Evolutionary conservation across 2,329 filamentous ascomycete species (phyloP).

Genomic region (Stachybotrys chartarum): DNA sequence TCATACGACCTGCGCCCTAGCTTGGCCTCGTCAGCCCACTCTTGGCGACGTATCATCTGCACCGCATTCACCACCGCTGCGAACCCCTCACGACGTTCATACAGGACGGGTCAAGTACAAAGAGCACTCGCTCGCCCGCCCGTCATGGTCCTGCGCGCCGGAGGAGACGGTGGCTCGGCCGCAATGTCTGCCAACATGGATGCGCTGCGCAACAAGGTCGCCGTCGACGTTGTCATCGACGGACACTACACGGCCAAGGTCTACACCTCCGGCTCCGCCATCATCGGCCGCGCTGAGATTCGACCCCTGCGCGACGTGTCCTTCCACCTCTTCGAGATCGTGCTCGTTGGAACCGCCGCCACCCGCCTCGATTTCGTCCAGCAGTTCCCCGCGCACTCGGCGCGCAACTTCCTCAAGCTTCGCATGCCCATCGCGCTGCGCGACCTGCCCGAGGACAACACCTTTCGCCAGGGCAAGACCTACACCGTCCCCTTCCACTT

Average conservation of each 20-base stretch:
- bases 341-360: slow-evolving; percentile 42
- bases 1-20: neutral
- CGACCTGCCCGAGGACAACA: slow-evolving; percentile 36
- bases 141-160: neutral
- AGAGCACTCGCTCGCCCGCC: neutral
- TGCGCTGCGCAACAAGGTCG: slow-evolving; percentile 18
- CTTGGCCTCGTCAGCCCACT: neutral
- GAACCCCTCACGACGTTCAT: neutral
- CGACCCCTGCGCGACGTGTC: slow-evolving; percentile 34
- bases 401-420: slow-evolving; percentile 49
- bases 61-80: neutral
- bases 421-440: slow-evolving; percentile 44
- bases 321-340: slow-evolving; percentile 45
- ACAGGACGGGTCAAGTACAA: neutral
- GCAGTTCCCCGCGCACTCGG: slow-evolving; percentile 37
- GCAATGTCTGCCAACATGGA: slow-evolving; percentile 4
- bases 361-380: slow-evolving; percentile 45
- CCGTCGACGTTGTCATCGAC: slow-evolving; percentile 42
- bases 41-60: neutral
- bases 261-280: slow-evolving; percentile 46
- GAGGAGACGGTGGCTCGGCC: neutral
- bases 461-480: slow-evolving; percentile 39
- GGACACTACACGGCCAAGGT: slow-evolving; percentile 48
- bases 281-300: slow-evolving; percentile 43
- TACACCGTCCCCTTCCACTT: slow-evolving; percentile 53